Conservation (phyloP, 2,329 filamentous ascomycete genomes). For the Cordyceps farinosa region DNA sequence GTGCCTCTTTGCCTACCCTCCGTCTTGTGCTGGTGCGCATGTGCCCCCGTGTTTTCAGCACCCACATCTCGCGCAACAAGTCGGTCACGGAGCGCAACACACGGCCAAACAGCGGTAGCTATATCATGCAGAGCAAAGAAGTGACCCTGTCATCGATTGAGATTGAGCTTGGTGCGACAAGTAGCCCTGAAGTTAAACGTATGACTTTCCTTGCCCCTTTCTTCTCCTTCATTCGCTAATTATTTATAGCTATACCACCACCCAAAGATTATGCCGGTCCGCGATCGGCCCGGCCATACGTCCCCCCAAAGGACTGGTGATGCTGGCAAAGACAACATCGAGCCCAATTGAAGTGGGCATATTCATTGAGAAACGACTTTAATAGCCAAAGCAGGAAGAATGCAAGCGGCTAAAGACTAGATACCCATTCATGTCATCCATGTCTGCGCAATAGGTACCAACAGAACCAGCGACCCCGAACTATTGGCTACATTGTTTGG, state of each 20-base stretch:
- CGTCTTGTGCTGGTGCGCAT: constrained; percentile 24
- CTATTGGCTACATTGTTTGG: not conserved
- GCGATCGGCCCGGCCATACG: not conserved
- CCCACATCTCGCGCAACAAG: constrained; percentile 11
- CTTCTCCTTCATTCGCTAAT: not conserved
- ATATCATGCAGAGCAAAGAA: constrained; percentile 15
- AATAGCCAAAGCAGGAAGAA: not conserved
- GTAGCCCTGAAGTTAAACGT: not conserved
- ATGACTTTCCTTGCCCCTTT: not conserved
- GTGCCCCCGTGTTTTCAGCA: constrained; percentile 16
- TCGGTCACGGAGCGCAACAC: constrained; percentile 6
- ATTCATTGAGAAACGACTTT: not conserved
- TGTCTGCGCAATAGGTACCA: not conserved
- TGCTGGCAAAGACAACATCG: not conserved
- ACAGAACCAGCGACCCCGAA: not conserved
- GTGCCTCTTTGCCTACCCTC: constrained; percentile 26
- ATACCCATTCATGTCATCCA: not conserved
- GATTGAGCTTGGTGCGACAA: constrained; percentile 1
- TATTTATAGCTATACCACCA: not conserved
- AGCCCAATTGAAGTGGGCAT: not conserved
- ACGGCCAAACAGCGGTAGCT: constrained; percentile 8
- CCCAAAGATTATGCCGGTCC: not conserved
- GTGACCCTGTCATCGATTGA: not conserved
- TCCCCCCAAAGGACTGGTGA: constrained; percentile 8
- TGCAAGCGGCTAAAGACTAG: not conserved